phyloP scores from a whole-genome alignment of 148 eudicot genomes.

The Agrostemma githago region DNA sequence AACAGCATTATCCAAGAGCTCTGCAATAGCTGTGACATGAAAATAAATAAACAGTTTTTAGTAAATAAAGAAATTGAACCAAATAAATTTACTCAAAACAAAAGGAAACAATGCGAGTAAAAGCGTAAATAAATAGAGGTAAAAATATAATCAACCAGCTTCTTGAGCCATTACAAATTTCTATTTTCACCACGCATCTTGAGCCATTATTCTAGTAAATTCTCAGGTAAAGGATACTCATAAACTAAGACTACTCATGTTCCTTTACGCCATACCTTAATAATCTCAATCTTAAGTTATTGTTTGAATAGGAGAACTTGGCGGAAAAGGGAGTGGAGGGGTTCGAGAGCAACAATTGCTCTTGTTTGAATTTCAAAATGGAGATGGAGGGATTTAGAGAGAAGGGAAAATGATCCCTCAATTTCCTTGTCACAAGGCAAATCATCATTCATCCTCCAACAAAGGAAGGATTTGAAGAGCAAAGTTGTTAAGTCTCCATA shows the following conservation, averaged over 20 bases:
- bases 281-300: background rate
- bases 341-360: too few relatives aligned
- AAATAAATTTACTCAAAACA: background rate
- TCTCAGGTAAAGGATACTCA: background rate
- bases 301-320: too few relatives aligned
- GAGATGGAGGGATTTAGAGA: too few relatives aligned
- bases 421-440: too few relatives aligned
- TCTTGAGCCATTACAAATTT: background rate
- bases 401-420: too few relatives aligned
- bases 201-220: background rate
- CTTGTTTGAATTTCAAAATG: too few relatives aligned
- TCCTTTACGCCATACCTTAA: background rate
- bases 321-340: too few relatives aligned
- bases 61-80: background rate
- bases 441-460: too few relatives aligned
- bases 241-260: background rate
- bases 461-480: too few relatives aligned
- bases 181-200: background rate
- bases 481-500: too few relatives aligned
- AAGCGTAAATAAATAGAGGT: background rate
- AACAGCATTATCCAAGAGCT: constrained; percentile 90
- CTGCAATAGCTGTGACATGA: constrained; percentile 75
- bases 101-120: background rate
- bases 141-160: background rate
- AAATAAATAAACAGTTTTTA: background rate